phyloP scores from a whole-genome alignment of 805 yeast species.

The Sugiyamaella smithiae region DNA sequence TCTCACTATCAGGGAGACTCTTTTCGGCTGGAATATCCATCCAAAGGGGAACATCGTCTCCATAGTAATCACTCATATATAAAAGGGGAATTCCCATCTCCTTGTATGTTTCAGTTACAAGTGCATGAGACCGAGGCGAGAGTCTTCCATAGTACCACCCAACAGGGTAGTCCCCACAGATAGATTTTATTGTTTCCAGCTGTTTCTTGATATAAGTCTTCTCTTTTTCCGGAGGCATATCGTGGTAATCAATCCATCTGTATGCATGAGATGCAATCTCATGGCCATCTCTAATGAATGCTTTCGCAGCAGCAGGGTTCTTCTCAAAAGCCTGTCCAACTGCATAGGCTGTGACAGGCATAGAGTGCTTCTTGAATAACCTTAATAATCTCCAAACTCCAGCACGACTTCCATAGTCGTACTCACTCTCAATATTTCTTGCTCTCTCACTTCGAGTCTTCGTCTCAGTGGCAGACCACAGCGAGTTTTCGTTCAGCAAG shows the following conservation, averaged over 20 bases:
- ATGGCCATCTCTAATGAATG: conserved; percentile 39
- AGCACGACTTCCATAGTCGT: conserved; percentile 37
- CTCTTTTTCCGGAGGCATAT: conserved; percentile 33
- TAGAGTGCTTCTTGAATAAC: conserved; percentile 35
- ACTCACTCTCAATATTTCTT: conserved; percentile 34
- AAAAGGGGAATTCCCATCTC: conserved; percentile 34
- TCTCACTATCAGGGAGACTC: conserved; percentile 21
- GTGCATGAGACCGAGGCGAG: conserved; percentile 34
- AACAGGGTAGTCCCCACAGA: conserved; percentile 36
- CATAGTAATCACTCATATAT: conserved; percentile 38
- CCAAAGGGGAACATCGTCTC: conserved; percentile 41
- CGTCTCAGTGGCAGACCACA: conserved; percentile 15
- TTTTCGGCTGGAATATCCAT: conserved; percentile 32
- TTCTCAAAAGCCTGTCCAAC: conserved; percentile 40
- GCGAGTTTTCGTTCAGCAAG: conserved; percentile 11
- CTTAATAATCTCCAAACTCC: conserved; percentile 38
- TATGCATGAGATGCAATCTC: conserved; percentile 41
- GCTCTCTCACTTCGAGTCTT: conserved; percentile 10
- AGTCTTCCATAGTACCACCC: conserved; percentile 41
- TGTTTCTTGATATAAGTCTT: conserved; percentile 34
- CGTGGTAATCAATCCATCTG: conserved; percentile 38
- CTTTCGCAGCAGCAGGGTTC: conserved; percentile 37
- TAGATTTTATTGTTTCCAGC: conserved; percentile 32
- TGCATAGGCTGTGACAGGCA: conserved; percentile 38
- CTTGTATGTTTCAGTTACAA: conserved; percentile 37